phyloP scores from a whole-genome alignment of 2,329 filamentous ascomycete species.

The Aspergillus clavatus region DNA sequence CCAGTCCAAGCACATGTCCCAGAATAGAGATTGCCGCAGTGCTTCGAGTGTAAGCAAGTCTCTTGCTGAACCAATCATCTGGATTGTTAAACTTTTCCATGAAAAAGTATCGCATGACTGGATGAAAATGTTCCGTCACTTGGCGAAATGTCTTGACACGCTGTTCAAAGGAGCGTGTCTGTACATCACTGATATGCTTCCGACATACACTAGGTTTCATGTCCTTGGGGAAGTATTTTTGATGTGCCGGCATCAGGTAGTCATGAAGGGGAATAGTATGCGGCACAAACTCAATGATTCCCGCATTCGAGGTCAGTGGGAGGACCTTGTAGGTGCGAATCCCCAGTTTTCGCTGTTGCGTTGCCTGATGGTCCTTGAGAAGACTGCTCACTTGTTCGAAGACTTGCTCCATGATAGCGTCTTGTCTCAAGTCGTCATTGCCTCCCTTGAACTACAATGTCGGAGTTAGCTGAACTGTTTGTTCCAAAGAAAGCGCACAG shows the following conservation, averaged over 20 bases:
- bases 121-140: slow-evolving; percentile 76
- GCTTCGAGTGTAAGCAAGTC: slow-evolving; percentile 85
- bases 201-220: slow-evolving; percentile 71
- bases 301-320: slow-evolving; percentile 75
- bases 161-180: slow-evolving; percentile 63
- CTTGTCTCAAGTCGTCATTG: slow-evolving; percentile 91
- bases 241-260: slow-evolving; percentile 85
- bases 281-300: slow-evolving; percentile 94
- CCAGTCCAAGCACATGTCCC: slow-evolving; percentile 85
- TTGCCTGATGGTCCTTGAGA: slow-evolving; percentile 77
- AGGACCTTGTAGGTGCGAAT: slow-evolving; percentile 97
- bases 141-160: slow-evolving; percentile 72
- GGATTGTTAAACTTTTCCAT: slow-evolving; percentile 91
- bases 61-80: slow-evolving; percentile 89
- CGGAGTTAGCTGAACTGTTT: slow-evolving; percentile 7
- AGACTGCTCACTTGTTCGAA: slow-evolving; percentile 93
- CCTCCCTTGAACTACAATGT: slow-evolving; percentile 72
- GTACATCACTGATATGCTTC: slow-evolving; percentile 70
- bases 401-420: slow-evolving; percentile 98
- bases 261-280: slow-evolving; percentile 90
- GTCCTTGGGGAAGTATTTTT: slow-evolving; percentile 79
- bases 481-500: background rate
- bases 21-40: slow-evolving; percentile 95
- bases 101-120: slow-evolving; percentile 95
- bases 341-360: slow-evolving; percentile 79